phyloP scores from a whole-genome alignment of 371 early-diverging fungal genomes.

The Encephalitozoon intestinalis region DNA sequence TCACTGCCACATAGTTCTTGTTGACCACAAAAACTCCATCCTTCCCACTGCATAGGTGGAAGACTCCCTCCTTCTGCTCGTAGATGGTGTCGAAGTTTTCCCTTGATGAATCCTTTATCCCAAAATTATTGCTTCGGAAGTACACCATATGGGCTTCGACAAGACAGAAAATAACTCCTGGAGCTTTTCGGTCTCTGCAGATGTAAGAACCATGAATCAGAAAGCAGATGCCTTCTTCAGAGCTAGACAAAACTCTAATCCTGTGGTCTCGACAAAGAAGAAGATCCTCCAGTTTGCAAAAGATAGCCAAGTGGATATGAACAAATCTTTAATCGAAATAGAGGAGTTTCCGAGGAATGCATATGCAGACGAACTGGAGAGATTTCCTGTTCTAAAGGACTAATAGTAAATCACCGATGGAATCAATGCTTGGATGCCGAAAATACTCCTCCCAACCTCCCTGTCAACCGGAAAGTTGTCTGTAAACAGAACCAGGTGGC shows the following conservation, averaged over 20 bases:
- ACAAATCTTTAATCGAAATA: not conserved
- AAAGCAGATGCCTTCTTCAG: not conserved
- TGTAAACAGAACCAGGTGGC: not conserved
- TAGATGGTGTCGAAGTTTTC: not conserved
- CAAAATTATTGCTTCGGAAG: conserved; percentile 42
- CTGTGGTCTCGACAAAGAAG: not conserved
- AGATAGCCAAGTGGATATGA: not conserved
- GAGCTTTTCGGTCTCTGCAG: not conserved
- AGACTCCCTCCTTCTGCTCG: not conserved
- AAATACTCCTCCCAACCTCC: not conserved
- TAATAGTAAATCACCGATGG: not conserved
- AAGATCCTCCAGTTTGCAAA: not conserved
- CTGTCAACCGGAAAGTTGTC: not conserved
- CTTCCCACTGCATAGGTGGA: not conserved
- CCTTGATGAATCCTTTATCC: conserved; percentile 5
- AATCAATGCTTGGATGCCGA: not conserved
- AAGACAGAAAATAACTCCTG: not conserved
- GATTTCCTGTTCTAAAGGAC: not conserved
- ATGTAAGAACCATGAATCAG: not conserved
- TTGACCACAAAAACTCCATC: not conserved
- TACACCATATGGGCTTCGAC: conserved; percentile 16
- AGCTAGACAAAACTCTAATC: not conserved
- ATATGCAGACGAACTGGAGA: conserved; percentile 4
- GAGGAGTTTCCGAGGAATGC: not conserved
- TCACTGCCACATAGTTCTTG: not conserved